Conservation (phyloP, 225 moss, liverwort and hornwort species). For the Climacium dendroides region DNA sequence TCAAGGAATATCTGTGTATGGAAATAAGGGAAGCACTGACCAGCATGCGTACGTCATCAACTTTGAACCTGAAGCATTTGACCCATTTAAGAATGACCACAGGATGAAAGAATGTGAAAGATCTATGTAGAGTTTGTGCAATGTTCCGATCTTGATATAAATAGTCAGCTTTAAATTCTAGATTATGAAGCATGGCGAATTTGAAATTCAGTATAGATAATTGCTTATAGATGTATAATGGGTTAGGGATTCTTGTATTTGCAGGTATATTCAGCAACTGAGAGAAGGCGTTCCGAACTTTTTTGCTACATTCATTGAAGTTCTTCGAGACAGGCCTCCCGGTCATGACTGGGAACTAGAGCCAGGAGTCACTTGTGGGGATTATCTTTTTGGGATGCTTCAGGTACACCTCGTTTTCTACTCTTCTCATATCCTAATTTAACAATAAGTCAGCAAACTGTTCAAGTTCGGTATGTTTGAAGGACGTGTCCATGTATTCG, state of each 20-base stretch:
- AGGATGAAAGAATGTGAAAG: neutral
- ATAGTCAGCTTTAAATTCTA: neutral
- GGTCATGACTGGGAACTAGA: constrained; percentile 89
- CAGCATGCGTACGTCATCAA: constrained; percentile 73
- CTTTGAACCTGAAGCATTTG: neutral
- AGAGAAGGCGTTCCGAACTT: constrained; percentile 80
- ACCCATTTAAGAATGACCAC: neutral
- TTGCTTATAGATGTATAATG: neutral
- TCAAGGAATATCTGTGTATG: constrained; percentile 79
- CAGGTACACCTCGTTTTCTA: constrained; percentile 33
- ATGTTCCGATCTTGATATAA: neutral
- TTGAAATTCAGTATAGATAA: neutral
- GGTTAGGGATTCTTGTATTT: neutral
- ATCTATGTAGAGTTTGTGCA: neutral
- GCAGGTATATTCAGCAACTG: constrained; percentile 79
- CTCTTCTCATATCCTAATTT: neutral
- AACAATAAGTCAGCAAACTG: neutral
- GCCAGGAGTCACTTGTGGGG: constrained; percentile 86
- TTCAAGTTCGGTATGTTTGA: neutral
- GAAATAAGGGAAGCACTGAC: constrained; percentile 88
- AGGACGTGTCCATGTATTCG: neutral
- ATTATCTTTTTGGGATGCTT: constrained; percentile 84
- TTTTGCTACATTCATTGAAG: constrained; percentile 86
- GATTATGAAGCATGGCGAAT: neutral
- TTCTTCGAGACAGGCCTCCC: constrained; percentile 76